Conservation (phyloP, 148 eudicot genomes). For the Bassia scoparia region DNA sequence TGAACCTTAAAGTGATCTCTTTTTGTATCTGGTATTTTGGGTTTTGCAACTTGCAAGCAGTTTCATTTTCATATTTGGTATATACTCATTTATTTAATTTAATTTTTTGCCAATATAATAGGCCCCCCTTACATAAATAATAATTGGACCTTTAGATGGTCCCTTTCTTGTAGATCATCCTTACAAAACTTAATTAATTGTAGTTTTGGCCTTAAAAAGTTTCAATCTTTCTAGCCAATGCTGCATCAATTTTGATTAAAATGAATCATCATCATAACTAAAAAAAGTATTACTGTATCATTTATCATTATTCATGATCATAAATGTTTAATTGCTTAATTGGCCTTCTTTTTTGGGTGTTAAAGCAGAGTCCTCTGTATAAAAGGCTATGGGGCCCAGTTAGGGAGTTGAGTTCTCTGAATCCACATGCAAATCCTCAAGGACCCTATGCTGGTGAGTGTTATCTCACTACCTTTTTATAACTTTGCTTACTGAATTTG, state of each 20-base stretch:
- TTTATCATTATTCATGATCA: constrained; percentile 2
- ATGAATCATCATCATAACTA: neutral
- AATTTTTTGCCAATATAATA: neutral
- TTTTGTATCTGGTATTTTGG: constrained; percentile 10
- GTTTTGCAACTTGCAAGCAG: constrained; percentile 9
- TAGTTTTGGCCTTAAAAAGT: neutral
- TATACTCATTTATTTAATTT: too few relatives aligned
- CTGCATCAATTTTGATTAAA: constrained; percentile 1
- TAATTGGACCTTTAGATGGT: constrained; percentile 5
- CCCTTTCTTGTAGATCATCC: constrained; percentile 14
- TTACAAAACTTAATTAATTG: neutral
- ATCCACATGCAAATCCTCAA: constrained; percentile 42
- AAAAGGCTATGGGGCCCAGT: constrained; percentile 51
- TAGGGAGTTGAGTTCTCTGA: constrained; percentile 33
- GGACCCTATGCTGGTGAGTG: constrained; percentile 43
- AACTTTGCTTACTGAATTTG: constrained; percentile 1
- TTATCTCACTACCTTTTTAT: neutral
- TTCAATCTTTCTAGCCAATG: neutral
- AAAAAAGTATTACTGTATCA: constrained; percentile 8
- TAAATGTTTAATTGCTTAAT: neutral
- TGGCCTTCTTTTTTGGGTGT: constrained; percentile 9
- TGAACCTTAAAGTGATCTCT: constrained; percentile 14
- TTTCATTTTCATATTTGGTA: constrained; percentile 9
- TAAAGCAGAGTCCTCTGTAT: constrained; percentile 38
- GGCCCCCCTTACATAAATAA: constrained; percentile 1